Evolutionary conservation across 164 flowering plant species (phyloP).

Genomic region (Akebia trifoliata): DNA sequence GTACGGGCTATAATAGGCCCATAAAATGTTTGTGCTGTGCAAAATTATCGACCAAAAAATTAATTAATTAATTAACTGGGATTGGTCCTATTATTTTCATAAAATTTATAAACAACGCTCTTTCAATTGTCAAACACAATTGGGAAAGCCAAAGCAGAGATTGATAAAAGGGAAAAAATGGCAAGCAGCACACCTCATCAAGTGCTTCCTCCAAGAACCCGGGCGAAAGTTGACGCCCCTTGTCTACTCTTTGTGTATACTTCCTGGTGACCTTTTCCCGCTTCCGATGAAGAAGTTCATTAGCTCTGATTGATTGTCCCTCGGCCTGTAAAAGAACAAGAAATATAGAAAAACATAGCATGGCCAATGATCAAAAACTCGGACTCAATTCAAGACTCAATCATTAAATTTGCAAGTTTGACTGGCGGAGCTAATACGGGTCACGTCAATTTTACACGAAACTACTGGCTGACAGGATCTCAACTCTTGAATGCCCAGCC

Average conservation of each 20-base stretch:
- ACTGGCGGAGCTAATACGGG: neutral
- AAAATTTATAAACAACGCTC: neutral
- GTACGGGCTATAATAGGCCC: neutral
- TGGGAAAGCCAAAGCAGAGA: constrained; percentile 2
- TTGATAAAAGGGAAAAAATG: neutral
- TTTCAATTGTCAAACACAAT: neutral
- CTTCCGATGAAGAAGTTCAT: constrained; percentile 69
- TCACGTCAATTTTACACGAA: neutral
- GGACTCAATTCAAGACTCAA: neutral
- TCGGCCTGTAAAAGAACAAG: constrained; percentile 54
- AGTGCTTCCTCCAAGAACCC: constrained; percentile 94
- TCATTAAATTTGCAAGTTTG: neutral
- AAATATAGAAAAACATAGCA: neutral
- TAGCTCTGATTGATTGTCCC: constrained; percentile 84
- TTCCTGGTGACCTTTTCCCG: constrained; percentile 78
- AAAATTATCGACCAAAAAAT: neutral
- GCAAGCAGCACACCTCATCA: constrained; percentile 59
- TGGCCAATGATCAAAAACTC: neutral
- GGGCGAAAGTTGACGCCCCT: constrained; percentile 92
- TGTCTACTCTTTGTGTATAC: constrained; percentile 62
- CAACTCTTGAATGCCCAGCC: neutral
- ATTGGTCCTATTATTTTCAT: neutral
- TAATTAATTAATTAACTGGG: neutral
- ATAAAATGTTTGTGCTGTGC: neutral
- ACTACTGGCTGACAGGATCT: neutral